These are phyloP conservation scores for Ogataea henricii DNA, from an alignment of 805 yeast genomes.

Conservation along the genomic window DNA sequence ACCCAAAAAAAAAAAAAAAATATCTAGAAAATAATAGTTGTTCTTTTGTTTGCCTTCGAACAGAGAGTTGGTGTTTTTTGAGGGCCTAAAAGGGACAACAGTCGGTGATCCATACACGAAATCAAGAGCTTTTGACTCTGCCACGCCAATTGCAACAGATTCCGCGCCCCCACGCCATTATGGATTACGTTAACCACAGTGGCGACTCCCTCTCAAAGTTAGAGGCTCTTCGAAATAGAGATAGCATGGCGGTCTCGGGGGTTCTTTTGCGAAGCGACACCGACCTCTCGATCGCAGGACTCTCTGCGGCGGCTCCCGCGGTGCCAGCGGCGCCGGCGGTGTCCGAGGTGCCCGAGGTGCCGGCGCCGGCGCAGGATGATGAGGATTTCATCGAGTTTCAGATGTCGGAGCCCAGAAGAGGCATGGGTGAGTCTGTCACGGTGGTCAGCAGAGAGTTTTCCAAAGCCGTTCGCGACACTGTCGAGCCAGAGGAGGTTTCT, in stretches of 20 bases:
- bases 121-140: not conserved
- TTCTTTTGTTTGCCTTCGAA: not conserved
- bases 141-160: not conserved
- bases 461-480: not conserved
- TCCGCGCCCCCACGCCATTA: not conserved
- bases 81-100: too few species aligned
- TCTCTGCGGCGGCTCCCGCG: not conserved
- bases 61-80: not conserved
- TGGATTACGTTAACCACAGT: constrained; percentile 4
- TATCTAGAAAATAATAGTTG: not conserved
- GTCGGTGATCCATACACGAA: not conserved
- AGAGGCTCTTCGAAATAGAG: constrained; percentile 6
- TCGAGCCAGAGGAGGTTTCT: not conserved
- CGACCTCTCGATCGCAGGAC: constrained; percentile 7
- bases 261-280: constrained; percentile 10
- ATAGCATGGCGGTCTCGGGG: constrained; percentile 2
- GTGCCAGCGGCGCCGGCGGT: not conserved
- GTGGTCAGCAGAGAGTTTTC: constrained; percentile 22
- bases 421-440: constrained; percentile 22
- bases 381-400: constrained; percentile 34
- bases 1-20: not conserved
- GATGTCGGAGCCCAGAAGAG: constrained; percentile 15
- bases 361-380: constrained; percentile 10
- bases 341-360: not conserved
- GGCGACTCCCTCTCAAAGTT: constrained; percentile 5